Evolutionary conservation across 331 rosid species (phyloP), one percentile per base, ranked within the genome.

Genomic region (Prunus yedoensis): DNA sequence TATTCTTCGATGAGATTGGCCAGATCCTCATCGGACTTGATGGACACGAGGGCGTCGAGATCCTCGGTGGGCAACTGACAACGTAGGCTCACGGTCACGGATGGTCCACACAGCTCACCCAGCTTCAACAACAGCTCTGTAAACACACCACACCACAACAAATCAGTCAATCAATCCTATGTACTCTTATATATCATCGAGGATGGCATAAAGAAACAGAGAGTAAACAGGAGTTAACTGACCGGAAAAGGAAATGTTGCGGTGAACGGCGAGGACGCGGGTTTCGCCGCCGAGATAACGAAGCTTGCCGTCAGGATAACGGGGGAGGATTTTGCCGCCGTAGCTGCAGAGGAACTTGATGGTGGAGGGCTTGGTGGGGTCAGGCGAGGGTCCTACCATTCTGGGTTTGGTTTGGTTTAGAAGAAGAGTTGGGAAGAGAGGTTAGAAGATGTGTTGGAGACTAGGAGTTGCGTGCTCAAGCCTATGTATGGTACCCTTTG

Each of bases 311-410:
- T 95, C 99, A 28, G 99, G 91, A 54, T 90, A 85, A 63, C 99
- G 97, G 54, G 99, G 99, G 64, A 90, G 85, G 83, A 95, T 95
- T 84, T 88, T 92, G 67, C 97, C 99, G 73, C 97, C 90, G 78
- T 94, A 85, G 83, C 99, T 92, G 49, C 90, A 94, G 80, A 92
- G 92, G 85, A 92, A 90, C 73, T 92, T 95, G 74, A 90, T 72
- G 52, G 86, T 80, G 77, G 77, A 73, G 18, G 63, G 65, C 15
- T 70, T 78, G 68, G 66, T 18, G 49, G 82, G 56, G 62, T 73
- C 47, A 11, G 52, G 80, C 5, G 85, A 51, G 30, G 87, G 76
- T 28, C 85, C 86, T 72, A 72, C 78, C 96, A 94, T 94, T 64
- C 4, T 85, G 61, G 72, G 18, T 61, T 21, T 67, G 14, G 8